Percentiles rank a stretch among this genome's conserved stretches.
Conservation (phyloP, 2,329 filamentous ascomycete genomes). For the Coniosporium tulheliwenetii region DNA sequence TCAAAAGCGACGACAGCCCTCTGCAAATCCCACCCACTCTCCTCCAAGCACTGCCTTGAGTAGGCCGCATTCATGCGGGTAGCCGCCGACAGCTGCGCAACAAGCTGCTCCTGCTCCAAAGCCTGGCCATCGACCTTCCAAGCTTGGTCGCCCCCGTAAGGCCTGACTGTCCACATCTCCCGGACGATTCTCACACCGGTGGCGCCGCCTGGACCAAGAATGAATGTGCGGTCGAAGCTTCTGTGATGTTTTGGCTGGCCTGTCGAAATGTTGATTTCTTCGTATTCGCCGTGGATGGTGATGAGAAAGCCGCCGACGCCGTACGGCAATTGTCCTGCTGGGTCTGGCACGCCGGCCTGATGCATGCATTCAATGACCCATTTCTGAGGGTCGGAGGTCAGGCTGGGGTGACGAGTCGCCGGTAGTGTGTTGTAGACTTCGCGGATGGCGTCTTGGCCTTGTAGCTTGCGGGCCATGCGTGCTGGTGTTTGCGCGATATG, state of each 20-base stretch:
- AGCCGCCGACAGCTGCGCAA: conserved; percentile 53
- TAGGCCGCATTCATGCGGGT: conserved; percentile 71
- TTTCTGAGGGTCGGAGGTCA: conserved; percentile 49
- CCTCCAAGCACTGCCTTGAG: conserved; percentile 64
- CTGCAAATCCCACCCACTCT: conserved; percentile 67
- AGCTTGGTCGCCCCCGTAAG: conserved; percentile 43
- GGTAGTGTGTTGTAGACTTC: conserved; percentile 58
- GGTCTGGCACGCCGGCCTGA: conserved; percentile 55
- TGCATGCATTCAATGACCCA: conserved; percentile 75
- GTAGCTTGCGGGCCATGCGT: conserved; percentile 49
- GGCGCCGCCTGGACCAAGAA: conserved; percentile 59
- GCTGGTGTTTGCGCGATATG: conserved; percentile 47
- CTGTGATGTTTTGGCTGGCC: conserved; percentile 42
- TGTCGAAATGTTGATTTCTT: conserved; percentile 48
- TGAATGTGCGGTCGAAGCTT: conserved; percentile 69
- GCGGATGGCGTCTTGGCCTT: conserved; percentile 48
- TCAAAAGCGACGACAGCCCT: conserved; percentile 61
- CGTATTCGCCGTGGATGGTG: conserved; percentile 69
- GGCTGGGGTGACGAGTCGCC: conserved; percentile 56
- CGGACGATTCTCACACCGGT: conserved; percentile 59
- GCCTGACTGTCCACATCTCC: conserved; percentile 61
- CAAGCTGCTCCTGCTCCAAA: conserved; percentile 40
- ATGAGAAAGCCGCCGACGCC: conserved; percentile 69
- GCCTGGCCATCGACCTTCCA: conserved; percentile 26
- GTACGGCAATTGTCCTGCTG: conserved; percentile 40